phyloP scores from a whole-genome alignment of 257 asterid genomes.

The Salvia splendens region DNA sequence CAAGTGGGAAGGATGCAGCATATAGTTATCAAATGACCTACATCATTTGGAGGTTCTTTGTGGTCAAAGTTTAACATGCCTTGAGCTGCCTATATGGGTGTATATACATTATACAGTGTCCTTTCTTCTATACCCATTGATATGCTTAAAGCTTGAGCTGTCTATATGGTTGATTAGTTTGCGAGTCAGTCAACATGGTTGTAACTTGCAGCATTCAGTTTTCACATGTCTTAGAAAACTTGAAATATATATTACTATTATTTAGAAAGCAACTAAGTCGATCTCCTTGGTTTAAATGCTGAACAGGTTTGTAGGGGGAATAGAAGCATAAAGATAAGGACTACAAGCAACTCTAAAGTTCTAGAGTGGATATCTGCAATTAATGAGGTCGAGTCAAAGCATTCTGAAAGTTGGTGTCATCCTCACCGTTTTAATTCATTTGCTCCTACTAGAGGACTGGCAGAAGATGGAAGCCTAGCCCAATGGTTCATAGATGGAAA shows the following conservation, averaged over 20 bases:
- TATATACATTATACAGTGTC: too few species aligned
- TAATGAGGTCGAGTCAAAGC: constrained; percentile 60
- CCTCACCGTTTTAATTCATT: constrained; percentile 81
- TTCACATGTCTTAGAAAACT: not conserved
- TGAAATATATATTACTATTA: not conserved
- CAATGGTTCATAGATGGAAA: constrained; percentile 95
- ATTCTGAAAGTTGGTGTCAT: constrained; percentile 77
- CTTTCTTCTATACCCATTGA: not conserved
- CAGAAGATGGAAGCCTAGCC: constrained; percentile 83
- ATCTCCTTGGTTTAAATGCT: constrained; percentile 30
- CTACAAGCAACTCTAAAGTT: constrained; percentile 60
- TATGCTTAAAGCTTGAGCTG: constrained; percentile 10
- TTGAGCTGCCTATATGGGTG: too few species aligned
- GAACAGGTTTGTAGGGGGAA: constrained; percentile 70
- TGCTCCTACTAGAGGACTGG: constrained; percentile 83
- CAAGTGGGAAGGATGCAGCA: constrained; percentile 2
- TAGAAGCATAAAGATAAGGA: constrained; percentile 63
- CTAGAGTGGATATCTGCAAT: constrained; percentile 77
- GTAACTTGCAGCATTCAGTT: constrained; percentile 8
- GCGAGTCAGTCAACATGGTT: constrained; percentile 12
- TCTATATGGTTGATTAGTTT: not conserved
- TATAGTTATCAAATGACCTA: not conserved
- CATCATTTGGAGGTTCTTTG: not conserved
- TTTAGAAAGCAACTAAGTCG: constrained; percentile 22
- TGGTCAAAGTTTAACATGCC: not conserved